Conservation (phyloP, 768 basidiomycete genomes). For the Ramaria sp. region DNA sequence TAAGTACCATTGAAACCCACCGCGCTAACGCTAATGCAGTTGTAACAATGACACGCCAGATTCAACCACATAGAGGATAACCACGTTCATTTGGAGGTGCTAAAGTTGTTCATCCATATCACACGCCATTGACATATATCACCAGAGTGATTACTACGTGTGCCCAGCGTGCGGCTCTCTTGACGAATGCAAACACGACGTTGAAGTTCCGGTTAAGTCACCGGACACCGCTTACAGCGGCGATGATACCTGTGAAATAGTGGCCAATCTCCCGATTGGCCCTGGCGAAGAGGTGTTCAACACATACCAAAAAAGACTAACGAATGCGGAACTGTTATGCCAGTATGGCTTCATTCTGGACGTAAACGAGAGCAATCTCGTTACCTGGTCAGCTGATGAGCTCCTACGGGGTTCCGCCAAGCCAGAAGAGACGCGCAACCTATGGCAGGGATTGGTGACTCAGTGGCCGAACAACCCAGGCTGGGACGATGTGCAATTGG, state of each 20-base stretch:
- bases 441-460: background rate
- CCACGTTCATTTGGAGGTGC: slow-evolving; percentile 65
- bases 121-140: background rate
- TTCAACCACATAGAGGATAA: slow-evolving; percentile 67
- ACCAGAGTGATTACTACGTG: slow-evolving; percentile 62
- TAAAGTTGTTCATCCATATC: background rate
- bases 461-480: background rate
- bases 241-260: slow-evolving; percentile 48
- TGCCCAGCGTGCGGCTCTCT: slow-evolving; percentile 64
- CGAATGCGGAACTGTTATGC: slow-evolving; percentile 54
- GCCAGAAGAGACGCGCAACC: background rate
- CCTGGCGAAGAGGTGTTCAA: slow-evolving; percentile 58
- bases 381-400: slow-evolving; percentile 5
- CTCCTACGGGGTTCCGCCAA: slow-evolving; percentile 1
- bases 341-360: slow-evolving; percentile 72
- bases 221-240: background rate
- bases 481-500: background rate
- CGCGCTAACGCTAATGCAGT: slow-evolving; percentile 17
- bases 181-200: slow-evolving; percentile 57
- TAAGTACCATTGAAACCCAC: slow-evolving; percentile 25
- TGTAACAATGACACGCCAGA: slow-evolving; percentile 24
- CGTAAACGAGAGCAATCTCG: slow-evolving; percentile 52
- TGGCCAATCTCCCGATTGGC: slow-evolving; percentile 41
- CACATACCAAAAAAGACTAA: slow-evolving; percentile 58
- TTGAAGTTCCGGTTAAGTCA: slow-evolving; percentile 8